Evolutionary conservation across 2,329 filamentous ascomycete genomes (phyloP).

Genomic region (Aspergillus sp.): DNA sequence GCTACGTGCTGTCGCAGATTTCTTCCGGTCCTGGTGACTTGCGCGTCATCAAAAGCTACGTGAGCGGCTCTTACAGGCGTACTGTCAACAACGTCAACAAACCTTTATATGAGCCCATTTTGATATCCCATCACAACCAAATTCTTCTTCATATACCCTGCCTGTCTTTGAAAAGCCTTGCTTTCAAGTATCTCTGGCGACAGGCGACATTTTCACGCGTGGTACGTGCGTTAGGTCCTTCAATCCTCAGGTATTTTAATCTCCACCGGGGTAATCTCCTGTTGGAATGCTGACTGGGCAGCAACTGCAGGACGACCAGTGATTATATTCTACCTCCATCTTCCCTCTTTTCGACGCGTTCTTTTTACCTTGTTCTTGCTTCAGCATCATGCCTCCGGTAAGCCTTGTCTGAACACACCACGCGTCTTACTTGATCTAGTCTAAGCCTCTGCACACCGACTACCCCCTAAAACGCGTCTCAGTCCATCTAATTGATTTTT

Average conservation of each 20-base stretch:
- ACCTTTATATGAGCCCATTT: constrained; percentile 17
- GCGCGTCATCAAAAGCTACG: constrained; percentile 13
- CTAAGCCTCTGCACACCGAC: background rate
- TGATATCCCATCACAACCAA: constrained; percentile 10
- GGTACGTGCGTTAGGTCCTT: constrained; percentile 27
- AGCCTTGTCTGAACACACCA: constrained; percentile 26
- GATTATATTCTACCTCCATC: constrained; percentile 19
- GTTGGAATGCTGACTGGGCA: constrained; percentile 33
- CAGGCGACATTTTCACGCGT: constrained; percentile 30
- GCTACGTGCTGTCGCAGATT: constrained; percentile 2
- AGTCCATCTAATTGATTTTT: constrained; percentile 34
- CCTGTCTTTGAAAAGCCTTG: constrained; percentile 11
- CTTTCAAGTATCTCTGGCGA: constrained; percentile 16
- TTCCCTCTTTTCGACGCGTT: constrained; percentile 15
- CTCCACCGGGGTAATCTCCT: constrained; percentile 25
- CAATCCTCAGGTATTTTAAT: constrained; percentile 27
- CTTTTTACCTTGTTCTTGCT: constrained; percentile 19
- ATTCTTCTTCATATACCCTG: constrained; percentile 13
- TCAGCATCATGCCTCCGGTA: constrained; percentile 54
- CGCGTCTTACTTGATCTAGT: constrained; percentile 1
- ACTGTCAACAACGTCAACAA: constrained; percentile 28
- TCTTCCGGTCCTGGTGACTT: background rate
- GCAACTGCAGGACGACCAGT: constrained; percentile 19
- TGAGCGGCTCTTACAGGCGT: constrained; percentile 19
- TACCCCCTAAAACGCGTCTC: constrained; percentile 1